Conservation (phyloP, 192 early-diverging fungal genomes). For the Rhizophlyctis rosea region DNA sequence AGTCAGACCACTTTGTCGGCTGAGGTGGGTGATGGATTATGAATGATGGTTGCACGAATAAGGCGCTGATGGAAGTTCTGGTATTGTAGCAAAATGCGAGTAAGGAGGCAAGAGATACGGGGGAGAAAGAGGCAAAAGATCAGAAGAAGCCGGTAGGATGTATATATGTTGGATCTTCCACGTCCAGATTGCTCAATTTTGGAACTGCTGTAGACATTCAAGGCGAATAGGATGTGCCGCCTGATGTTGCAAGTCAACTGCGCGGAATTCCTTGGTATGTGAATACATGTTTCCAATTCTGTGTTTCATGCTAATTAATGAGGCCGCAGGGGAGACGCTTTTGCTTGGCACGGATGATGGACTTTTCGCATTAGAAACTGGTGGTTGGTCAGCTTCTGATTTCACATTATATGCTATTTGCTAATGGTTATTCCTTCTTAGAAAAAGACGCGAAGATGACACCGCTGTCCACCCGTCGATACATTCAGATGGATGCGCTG, state of each 20-base stretch:
- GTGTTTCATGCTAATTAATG: neutral
- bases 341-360: conserved; percentile 58
- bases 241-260: conserved; percentile 48
- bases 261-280: conserved; percentile 48
- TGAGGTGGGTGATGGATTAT: neutral
- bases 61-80: no score
- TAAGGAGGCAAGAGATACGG: neutral
- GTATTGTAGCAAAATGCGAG: no score
- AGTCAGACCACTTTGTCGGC: neutral
- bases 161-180: no score
- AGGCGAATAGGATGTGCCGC: conserved; percentile 48
- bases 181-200: neutral
- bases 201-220: conserved; percentile 43
- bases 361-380: conserved; percentile 50
- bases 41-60: no score
- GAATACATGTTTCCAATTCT: neutral
- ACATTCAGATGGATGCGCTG: conserved; percentile 47
- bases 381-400: conserved; percentile 11
- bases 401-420: neutral
- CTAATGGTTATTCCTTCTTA: conserved; percentile 7
- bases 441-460: conserved; percentile 38
- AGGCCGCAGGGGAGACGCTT: conserved; percentile 37
- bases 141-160: neutral
- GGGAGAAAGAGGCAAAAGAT: neutral
- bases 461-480: conserved; percentile 45